A percentile compares a stretch with the other conserved stretches of the same genome.
Conservation (phyloP, 139 green algal genomes). For the Zygnema cylindricum region DNA sequence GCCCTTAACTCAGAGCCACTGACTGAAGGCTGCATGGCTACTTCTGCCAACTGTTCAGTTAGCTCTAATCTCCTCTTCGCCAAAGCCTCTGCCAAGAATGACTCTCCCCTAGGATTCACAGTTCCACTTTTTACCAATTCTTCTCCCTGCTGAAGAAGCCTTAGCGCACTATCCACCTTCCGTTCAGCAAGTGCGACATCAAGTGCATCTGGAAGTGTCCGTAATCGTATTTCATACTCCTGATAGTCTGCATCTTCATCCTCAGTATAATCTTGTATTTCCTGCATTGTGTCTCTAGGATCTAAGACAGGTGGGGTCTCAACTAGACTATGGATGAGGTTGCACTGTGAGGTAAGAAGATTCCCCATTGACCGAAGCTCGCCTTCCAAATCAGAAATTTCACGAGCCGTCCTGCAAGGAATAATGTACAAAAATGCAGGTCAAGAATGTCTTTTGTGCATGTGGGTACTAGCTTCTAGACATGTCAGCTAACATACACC, state of each 20-base stretch:
- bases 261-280: neutral
- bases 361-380: conserved; percentile 56
- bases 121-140: conserved; percentile 36
- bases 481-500: too few relatives aligned
- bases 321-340: conserved; percentile 48
- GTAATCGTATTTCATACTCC: conserved; percentile 27
- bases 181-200: conserved; percentile 60
- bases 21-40: conserved; percentile 55
- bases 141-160: conserved; percentile 56
- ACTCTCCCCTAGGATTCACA: conserved; percentile 12
- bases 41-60: conserved; percentile 53
- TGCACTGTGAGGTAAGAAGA: conserved; percentile 35
- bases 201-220: conserved; percentile 45
- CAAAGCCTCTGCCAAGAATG: conserved; percentile 1
- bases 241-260: conserved; percentile 29
- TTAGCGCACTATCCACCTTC: conserved; percentile 48
- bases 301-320: conserved; percentile 23
- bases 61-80: conserved; percentile 34
- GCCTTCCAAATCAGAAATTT: conserved; percentile 63
- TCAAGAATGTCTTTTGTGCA: too few relatives aligned
- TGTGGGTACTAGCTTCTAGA: too few relatives aligned
- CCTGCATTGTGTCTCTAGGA: neutral
- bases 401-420: conserved; percentile 44
- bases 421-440: too few relatives aligned
- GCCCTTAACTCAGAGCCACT: conserved; percentile 41